Base-by-base conservation (phyloP, 1,139 yeast genomes). In the Trichomonascaceae sp. region DNA sequence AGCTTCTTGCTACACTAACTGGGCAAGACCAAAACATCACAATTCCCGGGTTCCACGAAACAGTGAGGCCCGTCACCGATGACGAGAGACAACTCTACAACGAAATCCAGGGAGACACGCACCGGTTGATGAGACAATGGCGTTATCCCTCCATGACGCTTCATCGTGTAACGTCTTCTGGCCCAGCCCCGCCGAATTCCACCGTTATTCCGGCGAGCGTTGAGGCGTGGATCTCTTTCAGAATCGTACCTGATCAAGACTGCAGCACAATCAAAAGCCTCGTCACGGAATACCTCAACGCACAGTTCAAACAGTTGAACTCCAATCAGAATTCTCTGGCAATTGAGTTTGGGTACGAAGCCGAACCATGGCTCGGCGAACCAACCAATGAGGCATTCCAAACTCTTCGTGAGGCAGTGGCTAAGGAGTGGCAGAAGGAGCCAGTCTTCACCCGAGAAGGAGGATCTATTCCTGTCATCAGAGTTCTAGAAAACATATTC, bases 301-400 rank as follows among this genome's bases (percentile, higher is more conserved):
- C 54, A 0, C 52, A 60, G 32, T 80, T 79, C 43, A 43, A 50
- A 1, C 48, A 51, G 6, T 57, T 84, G 31, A 50, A 63, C 3
- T 69, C 92, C 0, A 69, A 67, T 5, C n/a, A n/a, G n/a, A 89
- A 89, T 54, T 64, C 65, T 27, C 50, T 87, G 26, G 55, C 60
- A 13, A 58, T 87, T 15, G 62, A 68, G 26, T 67, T 84, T 27
- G 67, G 76, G 43, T 85, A 84, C 48, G 89, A 79, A 49, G 93
- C 94, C 0, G 97, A 87, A 49, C 93, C 97, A 2, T 89, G 98
- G 98, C 61, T 89, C 9, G 97, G 96, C 3, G 85, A 89, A 46
- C 80, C 89, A 4, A 56, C 65, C 8, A 85, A 80, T 50, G 66
- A 66, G 28, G 82, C 87, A 1, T 89, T 81, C 54, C 65, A 70